Conservation (phyloP, 1,284 basidiomycete genomes). For the Phenoliferia sp. region DNA sequence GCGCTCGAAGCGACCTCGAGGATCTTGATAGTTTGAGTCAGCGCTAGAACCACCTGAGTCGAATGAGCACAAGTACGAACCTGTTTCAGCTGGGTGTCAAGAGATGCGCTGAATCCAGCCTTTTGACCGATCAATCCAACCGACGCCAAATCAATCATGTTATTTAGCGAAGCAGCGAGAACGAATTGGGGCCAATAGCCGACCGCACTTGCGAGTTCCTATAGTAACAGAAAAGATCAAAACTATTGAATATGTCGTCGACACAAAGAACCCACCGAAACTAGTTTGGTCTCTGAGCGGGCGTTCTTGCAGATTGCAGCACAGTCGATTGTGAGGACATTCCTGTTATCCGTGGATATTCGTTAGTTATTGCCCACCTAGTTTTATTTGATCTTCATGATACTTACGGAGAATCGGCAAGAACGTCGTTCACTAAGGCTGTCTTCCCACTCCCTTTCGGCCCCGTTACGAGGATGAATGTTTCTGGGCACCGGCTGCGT, state of each 20-base stretch:
- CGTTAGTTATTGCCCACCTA: neutral
- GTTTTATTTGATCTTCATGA: neutral
- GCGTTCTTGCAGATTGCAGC: conserved; percentile 63
- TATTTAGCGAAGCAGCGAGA: conserved; percentile 61
- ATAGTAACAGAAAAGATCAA: neutral
- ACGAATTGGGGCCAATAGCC: conserved; percentile 84
- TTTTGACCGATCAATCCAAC: conserved; percentile 94
- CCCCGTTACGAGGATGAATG: conserved; percentile 70
- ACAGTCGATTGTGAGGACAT: conserved; percentile 74
- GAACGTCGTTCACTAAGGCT: conserved; percentile 59
- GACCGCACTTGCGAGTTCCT: conserved; percentile 28
- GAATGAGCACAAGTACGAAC: conserved; percentile 8
- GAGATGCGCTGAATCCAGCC: conserved; percentile 77
- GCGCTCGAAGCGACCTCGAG: conserved; percentile 72
- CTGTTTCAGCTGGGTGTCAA: conserved; percentile 76
- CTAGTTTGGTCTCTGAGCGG: conserved; percentile 63
- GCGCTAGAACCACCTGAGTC: neutral
- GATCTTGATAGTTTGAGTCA: conserved; percentile 52
- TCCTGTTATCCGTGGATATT: conserved; percentile 49
- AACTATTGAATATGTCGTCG: neutral
- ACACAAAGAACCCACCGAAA: conserved; percentile 59
- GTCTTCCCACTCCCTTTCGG: conserved; percentile 89
- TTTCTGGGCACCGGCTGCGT: conserved; percentile 37
- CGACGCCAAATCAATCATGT: conserved; percentile 84
- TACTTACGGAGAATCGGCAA: conserved; percentile 16